Conservation (phyloP, 2,329 filamentous ascomycete genomes). For the Venturia carpophila region DNA sequence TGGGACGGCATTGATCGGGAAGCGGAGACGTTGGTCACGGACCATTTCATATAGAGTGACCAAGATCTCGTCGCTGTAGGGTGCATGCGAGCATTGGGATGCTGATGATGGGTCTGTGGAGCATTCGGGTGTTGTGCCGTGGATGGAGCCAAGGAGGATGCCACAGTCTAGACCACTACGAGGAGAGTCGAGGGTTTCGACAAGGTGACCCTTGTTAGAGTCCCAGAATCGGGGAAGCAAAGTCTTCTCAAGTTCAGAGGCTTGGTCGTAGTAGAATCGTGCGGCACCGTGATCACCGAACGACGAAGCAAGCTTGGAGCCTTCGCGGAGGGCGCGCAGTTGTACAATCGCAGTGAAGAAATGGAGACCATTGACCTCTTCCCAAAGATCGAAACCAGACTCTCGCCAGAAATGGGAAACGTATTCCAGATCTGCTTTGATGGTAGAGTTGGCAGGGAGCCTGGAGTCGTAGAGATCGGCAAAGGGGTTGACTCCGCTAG, state of each 20-base stretch:
- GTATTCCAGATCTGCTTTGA: slow-evolving; percentile 41
- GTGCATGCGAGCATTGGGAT: slow-evolving; percentile 25
- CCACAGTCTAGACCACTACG: slow-evolving; percentile 34
- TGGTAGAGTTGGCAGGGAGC: slow-evolving; percentile 32
- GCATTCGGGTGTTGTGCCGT: slow-evolving; percentile 24
- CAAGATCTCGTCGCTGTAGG: slow-evolving; percentile 34
- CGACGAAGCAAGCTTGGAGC: slow-evolving; percentile 27
- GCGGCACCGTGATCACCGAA: slow-evolving; percentile 33
- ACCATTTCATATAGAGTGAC: slow-evolving; percentile 30
- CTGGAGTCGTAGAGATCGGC: slow-evolving; percentile 31
- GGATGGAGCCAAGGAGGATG: slow-evolving; percentile 33
- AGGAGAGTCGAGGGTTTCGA: slow-evolving; percentile 30
- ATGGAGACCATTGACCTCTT: slow-evolving; percentile 37
- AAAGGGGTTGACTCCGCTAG: slow-evolving; percentile 20
- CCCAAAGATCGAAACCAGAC: slow-evolving; percentile 39
- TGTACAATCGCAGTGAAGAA: slow-evolving; percentile 37
- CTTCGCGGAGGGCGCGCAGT: slow-evolving; percentile 30
- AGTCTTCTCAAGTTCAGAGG: slow-evolving; percentile 26
- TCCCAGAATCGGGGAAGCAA: slow-evolving; percentile 34
- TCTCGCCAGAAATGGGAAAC: slow-evolving; percentile 36
- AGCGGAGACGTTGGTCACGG: slow-evolving; percentile 30
- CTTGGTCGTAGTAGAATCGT: slow-evolving; percentile 33
- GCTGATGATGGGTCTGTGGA: slow-evolving; percentile 17
- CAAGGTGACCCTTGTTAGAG: slow-evolving; percentile 29
- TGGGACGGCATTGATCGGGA: slow-evolving; percentile 32